phyloP scores from a whole-genome alignment of 345 rosid genomes.

The Camelina neglecta region DNA sequence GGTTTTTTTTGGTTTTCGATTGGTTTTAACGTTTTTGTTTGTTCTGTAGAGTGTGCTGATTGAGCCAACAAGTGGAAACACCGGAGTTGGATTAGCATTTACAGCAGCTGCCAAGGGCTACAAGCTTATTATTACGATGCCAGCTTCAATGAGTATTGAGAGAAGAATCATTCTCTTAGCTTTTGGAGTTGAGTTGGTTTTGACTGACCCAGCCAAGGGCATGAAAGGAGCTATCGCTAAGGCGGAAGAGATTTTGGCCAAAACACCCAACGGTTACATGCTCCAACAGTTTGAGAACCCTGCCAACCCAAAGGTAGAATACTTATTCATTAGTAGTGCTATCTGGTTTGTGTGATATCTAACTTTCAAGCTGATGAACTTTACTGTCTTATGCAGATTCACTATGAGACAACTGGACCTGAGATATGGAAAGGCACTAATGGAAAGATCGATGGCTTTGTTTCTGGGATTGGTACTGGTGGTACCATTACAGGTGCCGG shows the following conservation, averaged over 20 bases:
- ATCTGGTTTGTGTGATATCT: constrained; percentile 10
- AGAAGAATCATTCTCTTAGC: constrained; percentile 92
- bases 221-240: constrained; percentile 95
- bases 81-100: constrained; percentile 92
- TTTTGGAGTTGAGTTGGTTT: constrained; percentile 86
- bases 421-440: constrained; percentile 88
- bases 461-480: constrained; percentile 96
- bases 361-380: background rate
- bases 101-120: constrained; percentile 91
- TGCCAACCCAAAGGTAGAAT: constrained; percentile 83
- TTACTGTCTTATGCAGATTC: constrained; percentile 53
- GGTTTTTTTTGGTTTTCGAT: background rate
- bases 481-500: constrained; percentile 94
- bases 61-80: constrained; percentile 98
- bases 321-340: background rate
- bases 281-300: constrained; percentile 93
- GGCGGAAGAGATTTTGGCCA: constrained; percentile 81
- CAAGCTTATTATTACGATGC: constrained; percentile 85
- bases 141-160: constrained; percentile 91
- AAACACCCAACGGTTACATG: constrained; percentile 80
- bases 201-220: constrained; percentile 88
- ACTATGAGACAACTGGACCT: constrained; percentile 94
- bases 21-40: constrained; percentile 18
- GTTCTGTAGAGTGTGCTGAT: constrained; percentile 67
- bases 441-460: constrained; percentile 82